Evolutionary conservation across 495 filamentous ascomycete genomes (phyloP), one percentile per base, ranked within the genome.

Genomic region (Alectoria sarmentosa): DNA sequence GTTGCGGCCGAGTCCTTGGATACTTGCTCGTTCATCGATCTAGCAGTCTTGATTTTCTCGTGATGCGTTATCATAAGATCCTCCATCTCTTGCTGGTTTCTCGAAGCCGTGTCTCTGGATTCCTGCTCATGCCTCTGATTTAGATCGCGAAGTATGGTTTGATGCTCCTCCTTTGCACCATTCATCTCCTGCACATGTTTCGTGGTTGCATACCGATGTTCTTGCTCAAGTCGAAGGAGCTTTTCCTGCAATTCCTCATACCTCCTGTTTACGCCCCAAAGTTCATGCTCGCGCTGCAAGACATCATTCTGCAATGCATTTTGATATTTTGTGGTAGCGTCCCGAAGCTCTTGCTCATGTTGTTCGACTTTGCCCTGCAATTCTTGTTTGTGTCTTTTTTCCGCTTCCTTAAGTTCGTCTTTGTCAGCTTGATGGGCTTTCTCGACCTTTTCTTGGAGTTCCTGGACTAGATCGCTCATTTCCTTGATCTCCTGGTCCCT

Each of bases 401-500:
- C 21, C 8, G 49, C 34, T 26, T 54, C 38, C 23, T 52, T 62
- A 8, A 64, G 30, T 38, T 66, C 55, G 26, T 62, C 54, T 55
- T 55, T 32, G 10, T 65, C 61, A 32, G 36, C 38, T 36, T 61
- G 30, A 36, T 38, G 60, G n/a, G 23, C 44, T 41, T 48, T 55
- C 57, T 41, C 14, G 36, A 56, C 57, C 23, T 52, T 42, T 23
- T 60, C 46, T 28, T 65, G 52, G 8, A 65, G 52, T 41, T 65
- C 63, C 49, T 60, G 42, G 36, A 52, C 56, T n/a, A 65, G 37
- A 13, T 60, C 63, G 23, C n/a, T 23, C 63, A 65, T 54, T 8
- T 65, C 63, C 23, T 65, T 59, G 42, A 65, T 32, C 19, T 65
- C 63, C 28, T 54, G 41, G 15, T 65, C 39, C 58, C 56, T 54